Evolutionary conservation across 1,284 basidiomycete genomes (phyloP).

Genomic region (Lentinula novae-zelandiae): DNA sequence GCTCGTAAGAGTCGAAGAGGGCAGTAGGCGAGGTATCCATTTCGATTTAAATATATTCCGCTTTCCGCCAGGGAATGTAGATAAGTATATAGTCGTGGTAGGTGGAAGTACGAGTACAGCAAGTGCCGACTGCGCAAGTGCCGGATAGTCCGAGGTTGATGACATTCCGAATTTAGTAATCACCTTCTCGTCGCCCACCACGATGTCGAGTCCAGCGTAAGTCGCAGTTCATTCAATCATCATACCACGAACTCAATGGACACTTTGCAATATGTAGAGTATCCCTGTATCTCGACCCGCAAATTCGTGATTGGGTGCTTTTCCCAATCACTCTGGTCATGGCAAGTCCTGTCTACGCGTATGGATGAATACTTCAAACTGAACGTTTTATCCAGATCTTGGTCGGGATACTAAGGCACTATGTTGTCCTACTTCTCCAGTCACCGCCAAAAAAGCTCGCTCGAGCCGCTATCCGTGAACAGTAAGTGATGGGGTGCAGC

Average conservation of each 20-base stretch:
- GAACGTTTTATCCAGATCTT: slow-evolving; percentile 59
- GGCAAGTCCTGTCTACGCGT: slow-evolving; percentile 45
- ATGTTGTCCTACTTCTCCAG: slow-evolving; percentile 86
- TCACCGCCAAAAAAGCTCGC: slow-evolving; percentile 81
- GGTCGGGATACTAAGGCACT: slow-evolving; percentile 92
- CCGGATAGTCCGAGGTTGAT: neutral
- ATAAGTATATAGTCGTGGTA: slow-evolving; percentile 14
- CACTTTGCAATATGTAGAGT: slow-evolving; percentile 38
- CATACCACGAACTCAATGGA: neutral
- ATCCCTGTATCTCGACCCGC: slow-evolving; percentile 86
- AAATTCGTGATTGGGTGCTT: slow-evolving; percentile 92
- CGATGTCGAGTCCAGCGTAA: slow-evolving; percentile 42
- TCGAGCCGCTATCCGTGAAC: slow-evolving; percentile 83
- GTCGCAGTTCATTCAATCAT: slow-evolving; percentile 16
- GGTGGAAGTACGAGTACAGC: slow-evolving; percentile 18
- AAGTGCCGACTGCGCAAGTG: slow-evolving; percentile 8
- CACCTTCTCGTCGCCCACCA: slow-evolving; percentile 15
- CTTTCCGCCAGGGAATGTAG: slow-evolving; percentile 20
- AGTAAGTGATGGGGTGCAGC: slow-evolving; percentile 55
- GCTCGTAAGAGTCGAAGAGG: slow-evolving; percentile 79
- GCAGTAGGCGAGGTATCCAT: slow-evolving; percentile 81
- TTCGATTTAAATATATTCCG: slow-evolving; percentile 5
- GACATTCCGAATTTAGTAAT: neutral
- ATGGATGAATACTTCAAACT: slow-evolving; percentile 1
- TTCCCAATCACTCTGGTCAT: slow-evolving; percentile 98